Evolutionary conservation across 176 grass and related monocot species (phyloP).

Genomic region (Musa acuminata): DNA sequence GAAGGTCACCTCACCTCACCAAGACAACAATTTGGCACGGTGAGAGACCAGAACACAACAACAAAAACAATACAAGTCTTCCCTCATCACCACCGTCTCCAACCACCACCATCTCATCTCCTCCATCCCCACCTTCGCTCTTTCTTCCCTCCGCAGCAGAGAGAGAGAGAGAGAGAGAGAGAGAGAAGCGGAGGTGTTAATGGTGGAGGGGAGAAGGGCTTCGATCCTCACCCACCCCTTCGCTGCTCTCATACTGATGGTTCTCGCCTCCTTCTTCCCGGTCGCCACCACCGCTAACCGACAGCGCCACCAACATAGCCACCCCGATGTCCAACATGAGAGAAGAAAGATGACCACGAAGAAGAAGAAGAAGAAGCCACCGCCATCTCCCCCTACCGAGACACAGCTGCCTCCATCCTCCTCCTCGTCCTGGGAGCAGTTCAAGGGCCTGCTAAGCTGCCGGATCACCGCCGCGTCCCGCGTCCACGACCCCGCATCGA

Average conservation of each 20-base stretch:
- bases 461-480: constrained; percentile 38
- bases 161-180: neutral
- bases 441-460: constrained; percentile 81
- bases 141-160: too few species aligned
- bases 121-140: too few species aligned
- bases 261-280: constrained; percentile 3
- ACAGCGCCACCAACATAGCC: neutral
- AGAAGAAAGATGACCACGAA: constrained; percentile 21
- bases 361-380: neutral
- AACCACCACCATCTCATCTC: too few species aligned
- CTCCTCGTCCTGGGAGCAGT: constrained; percentile 63
- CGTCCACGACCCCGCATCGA: constrained; percentile 49
- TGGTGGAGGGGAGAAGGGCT: neutral
- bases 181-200: neutral
- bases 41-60: too few species aligned
- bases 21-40: too few species aligned
- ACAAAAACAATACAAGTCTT: too few species aligned
- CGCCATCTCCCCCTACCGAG: neutral
- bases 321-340: neutral
- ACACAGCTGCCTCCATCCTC: constrained; percentile 9
- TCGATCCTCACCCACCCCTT: neutral
- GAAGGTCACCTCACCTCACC: too few species aligned
- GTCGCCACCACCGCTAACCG: neutral
- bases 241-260: neutral
- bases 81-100: too few species aligned